These are phyloP conservation scores for Candida sp. DNA, from an alignment of 1,139 yeast species.

Conservation along the genomic window DNA sequence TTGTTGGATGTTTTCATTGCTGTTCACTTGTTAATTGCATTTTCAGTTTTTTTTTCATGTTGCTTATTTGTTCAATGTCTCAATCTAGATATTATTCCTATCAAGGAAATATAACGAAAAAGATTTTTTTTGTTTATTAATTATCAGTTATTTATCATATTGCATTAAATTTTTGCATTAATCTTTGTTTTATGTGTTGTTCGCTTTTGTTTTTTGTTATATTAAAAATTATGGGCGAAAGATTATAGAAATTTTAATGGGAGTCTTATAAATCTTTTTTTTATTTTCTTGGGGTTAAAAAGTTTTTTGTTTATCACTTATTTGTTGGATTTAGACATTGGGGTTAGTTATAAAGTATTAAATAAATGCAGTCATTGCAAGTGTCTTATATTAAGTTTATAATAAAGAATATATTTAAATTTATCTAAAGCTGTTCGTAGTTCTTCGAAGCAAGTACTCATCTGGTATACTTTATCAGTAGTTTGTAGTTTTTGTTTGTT, in stretches of 20 bases:
- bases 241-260: slow-evolving; percentile 23
- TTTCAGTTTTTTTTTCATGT: slow-evolving; percentile 6
- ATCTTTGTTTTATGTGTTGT: slow-evolving; percentile 9
- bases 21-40: slow-evolving; percentile 13
- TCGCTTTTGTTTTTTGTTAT: slow-evolving; percentile 11
- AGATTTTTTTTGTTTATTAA: slow-evolving; percentile 11
- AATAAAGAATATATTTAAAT: not conserved
- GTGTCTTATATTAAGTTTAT: slow-evolving; percentile 11
- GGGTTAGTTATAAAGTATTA: slow-evolving; percentile 24
- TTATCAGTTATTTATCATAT: slow-evolving; percentile 10
- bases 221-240: slow-evolving; percentile 4
- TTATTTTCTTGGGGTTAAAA: slow-evolving; percentile 20
- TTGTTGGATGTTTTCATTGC: slow-evolving; percentile 3
- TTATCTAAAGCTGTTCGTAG: too few species aligned
- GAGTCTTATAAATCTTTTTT: slow-evolving; percentile 23
- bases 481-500: not conserved
- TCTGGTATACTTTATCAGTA: not conserved
- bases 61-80: slow-evolving; percentile 22
- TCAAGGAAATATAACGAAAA: slow-evolving; percentile 15
- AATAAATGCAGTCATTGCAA: slow-evolving; percentile 15
- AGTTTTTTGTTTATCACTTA: slow-evolving; percentile 14
- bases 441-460: too few species aligned
- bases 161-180: slow-evolving; percentile 19
- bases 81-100: slow-evolving; percentile 16
- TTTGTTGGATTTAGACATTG: slow-evolving; percentile 40